Conservation (phyloP, 2,329 filamentous ascomycete genomes). For the Fusarium neocosmosporiellum region DNA sequence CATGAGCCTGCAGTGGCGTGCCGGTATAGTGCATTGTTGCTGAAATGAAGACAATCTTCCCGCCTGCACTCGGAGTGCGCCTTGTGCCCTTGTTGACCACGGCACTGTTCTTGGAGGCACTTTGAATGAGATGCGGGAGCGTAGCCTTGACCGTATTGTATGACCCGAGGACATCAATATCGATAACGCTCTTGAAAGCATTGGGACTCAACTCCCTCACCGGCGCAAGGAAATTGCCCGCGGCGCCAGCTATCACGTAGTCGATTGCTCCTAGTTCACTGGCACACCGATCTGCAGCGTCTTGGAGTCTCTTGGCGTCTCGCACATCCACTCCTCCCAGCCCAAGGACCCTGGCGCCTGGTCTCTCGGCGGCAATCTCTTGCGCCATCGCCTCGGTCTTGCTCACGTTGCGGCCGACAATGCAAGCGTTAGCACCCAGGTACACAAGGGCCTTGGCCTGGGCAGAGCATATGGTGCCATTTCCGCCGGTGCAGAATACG, state of each 20-base stretch:
- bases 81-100: background rate
- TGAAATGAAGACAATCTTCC: constrained; percentile 11
- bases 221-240: constrained; percentile 8
- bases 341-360: constrained; percentile 4
- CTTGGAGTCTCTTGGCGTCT: background rate
- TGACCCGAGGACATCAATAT: constrained; percentile 11
- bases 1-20: constrained; percentile 10
- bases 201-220: background rate
- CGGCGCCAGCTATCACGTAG: constrained; percentile 13
- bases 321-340: constrained; percentile 8
- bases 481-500: constrained; percentile 14
- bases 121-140: background rate
- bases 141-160: constrained; percentile 7
- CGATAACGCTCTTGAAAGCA: constrained; percentile 16
- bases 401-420: constrained; percentile 9
- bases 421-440: constrained; percentile 12
- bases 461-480: constrained; percentile 8
- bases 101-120: background rate
- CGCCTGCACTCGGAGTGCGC: background rate
- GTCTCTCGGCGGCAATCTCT: background rate
- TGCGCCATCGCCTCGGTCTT: constrained; percentile 1
- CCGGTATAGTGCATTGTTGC: constrained; percentile 14
- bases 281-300: background rate
- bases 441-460: constrained; percentile 8
- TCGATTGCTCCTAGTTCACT: constrained; percentile 9